Conservation (phyloP, 495 filamentous ascomycete species). For the Durotheca rogersii region DNA sequence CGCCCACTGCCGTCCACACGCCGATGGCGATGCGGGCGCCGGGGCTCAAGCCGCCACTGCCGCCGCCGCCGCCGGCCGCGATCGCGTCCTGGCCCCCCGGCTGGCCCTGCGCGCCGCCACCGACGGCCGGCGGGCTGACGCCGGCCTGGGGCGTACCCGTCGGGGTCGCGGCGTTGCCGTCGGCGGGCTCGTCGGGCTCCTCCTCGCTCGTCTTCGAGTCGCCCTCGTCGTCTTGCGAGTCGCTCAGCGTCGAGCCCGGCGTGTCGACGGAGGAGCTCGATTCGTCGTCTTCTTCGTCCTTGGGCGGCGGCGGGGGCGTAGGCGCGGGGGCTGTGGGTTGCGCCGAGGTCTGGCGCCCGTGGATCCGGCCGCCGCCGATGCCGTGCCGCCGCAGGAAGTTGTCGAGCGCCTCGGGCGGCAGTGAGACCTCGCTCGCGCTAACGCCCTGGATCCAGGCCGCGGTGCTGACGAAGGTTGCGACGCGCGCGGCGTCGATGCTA, state of each 20-base stretch:
- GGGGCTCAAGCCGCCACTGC: slow-evolving; percentile 14
- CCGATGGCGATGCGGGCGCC: slow-evolving; percentile 26
- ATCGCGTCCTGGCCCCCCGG: slow-evolving; percentile 16
- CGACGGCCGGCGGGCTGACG: slow-evolving; percentile 1
- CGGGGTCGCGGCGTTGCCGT: neutral
- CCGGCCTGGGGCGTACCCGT: slow-evolving; percentile 14
- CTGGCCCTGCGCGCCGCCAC: too few species aligned
- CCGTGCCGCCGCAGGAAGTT: slow-evolving; percentile 27
- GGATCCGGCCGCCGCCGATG: slow-evolving; percentile 1
- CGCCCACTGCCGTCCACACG: slow-evolving; percentile 22
- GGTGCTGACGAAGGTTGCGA: slow-evolving; percentile 30
- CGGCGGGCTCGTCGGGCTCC: too few species aligned
- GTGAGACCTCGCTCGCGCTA: slow-evolving; percentile 17
- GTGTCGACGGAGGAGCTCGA: slow-evolving; percentile 8
- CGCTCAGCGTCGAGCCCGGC: slow-evolving; percentile 5
- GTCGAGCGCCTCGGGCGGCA: slow-evolving; percentile 25
- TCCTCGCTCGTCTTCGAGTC: slow-evolving; percentile 8
- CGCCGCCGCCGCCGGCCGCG: slow-evolving; percentile 12
- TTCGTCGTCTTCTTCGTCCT: neutral
- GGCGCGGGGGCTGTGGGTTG: neutral
- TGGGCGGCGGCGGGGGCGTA: neutral
- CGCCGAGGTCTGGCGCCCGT: slow-evolving; percentile 10
- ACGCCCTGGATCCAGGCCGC: slow-evolving; percentile 29
- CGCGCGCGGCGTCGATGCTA: slow-evolving; percentile 28
- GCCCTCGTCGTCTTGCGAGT: neutral